These are phyloP conservation scores for Rubia peregrina DNA, from an alignment of 305 asterid genomes.

Conservation along the genomic window DNA sequence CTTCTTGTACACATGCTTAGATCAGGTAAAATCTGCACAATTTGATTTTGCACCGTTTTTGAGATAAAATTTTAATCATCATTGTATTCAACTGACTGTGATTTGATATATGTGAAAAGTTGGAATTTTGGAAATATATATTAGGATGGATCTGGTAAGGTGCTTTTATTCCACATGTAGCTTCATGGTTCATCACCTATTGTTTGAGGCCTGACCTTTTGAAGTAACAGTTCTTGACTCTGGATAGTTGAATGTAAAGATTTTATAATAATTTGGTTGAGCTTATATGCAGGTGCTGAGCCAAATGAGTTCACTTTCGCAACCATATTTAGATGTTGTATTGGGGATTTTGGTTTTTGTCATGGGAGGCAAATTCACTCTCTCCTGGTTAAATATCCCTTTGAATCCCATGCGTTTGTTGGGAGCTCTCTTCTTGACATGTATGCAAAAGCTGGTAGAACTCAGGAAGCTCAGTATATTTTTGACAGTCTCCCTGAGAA, in stretches of 20 bases:
- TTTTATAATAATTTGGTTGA: not conserved
- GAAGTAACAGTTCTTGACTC: not conserved
- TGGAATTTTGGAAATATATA: not conserved
- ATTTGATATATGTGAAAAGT: not conserved
- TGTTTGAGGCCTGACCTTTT: not conserved
- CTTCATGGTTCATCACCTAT: not conserved
- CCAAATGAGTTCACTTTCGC: constrained; percentile 81
- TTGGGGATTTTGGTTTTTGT: constrained; percentile 29
- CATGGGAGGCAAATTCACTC: constrained; percentile 66
- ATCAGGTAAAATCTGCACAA: constrained; percentile 47
- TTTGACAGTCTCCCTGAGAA: constrained; percentile 57
- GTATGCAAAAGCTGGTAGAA: constrained; percentile 77
- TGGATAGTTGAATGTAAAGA: not conserved
- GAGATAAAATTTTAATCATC: not conserved
- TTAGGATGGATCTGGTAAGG: too few relatives aligned
- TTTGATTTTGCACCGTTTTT: not conserved
- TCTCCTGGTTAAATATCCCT: constrained; percentile 47
- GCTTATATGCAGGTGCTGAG: constrained; percentile 43
- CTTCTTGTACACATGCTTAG: constrained; percentile 68
- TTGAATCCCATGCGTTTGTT: constrained; percentile 51
- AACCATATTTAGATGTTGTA: constrained; percentile 56
- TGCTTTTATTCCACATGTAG: too few relatives aligned
- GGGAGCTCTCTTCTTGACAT: constrained; percentile 90
- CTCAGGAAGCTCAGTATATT: constrained; percentile 49
- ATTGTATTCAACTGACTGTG: not conserved